Percentiles rank a stretch among this genome's conserved stretches.
phyloP scores from a whole-genome alignment of 352 stramenopile genomes.

The Phytophthora pini region DNA sequence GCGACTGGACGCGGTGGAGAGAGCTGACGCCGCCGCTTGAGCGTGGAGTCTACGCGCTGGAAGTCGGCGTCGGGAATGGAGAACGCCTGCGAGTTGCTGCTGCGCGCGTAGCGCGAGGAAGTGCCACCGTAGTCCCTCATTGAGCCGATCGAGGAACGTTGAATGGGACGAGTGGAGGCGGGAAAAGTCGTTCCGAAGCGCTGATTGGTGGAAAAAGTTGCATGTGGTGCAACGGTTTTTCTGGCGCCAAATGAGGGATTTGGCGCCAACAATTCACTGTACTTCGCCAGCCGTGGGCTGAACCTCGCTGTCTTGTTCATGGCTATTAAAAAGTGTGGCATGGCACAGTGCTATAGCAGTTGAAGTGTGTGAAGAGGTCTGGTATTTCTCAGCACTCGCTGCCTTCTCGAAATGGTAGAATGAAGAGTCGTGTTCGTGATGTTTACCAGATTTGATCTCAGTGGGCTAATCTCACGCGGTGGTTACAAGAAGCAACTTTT shows the following conservation, averaged over 20 bases:
- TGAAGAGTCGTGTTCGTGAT: too few species aligned
- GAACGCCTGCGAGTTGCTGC: conserved; percentile 35
- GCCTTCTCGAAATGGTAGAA: too few species aligned
- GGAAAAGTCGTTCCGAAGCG: background rate
- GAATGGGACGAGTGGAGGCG: conserved; percentile 10
- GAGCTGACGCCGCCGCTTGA: conserved; percentile 61
- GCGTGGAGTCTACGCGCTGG: conserved; percentile 47
- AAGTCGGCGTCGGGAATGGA: conserved; percentile 69
- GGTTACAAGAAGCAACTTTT: conserved; percentile 4
- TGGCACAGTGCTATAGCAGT: too few species aligned
- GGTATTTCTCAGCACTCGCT: too few species aligned
- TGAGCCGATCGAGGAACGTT: background rate
- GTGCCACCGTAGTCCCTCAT: conserved; percentile 22
- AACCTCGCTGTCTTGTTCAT: too few species aligned
- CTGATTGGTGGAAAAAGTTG: conserved; percentile 13
- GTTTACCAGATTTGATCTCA: background rate
- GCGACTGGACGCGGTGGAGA: conserved; percentile 32
- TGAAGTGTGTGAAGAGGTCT: too few species aligned
- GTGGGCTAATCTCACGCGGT: background rate
- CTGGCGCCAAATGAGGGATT: background rate
- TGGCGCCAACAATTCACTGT: too few species aligned
- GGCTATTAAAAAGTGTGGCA: too few species aligned
- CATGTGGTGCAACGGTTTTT: background rate
- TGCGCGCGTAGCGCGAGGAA: conserved; percentile 29
- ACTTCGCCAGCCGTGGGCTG: too few species aligned